A percentile compares a stretch with the other conserved stretches of the same genome.
Evolutionary conservation across 768 basidiomycete genomes (phyloP).

Genomic region (Termitomyces sp.): DNA sequence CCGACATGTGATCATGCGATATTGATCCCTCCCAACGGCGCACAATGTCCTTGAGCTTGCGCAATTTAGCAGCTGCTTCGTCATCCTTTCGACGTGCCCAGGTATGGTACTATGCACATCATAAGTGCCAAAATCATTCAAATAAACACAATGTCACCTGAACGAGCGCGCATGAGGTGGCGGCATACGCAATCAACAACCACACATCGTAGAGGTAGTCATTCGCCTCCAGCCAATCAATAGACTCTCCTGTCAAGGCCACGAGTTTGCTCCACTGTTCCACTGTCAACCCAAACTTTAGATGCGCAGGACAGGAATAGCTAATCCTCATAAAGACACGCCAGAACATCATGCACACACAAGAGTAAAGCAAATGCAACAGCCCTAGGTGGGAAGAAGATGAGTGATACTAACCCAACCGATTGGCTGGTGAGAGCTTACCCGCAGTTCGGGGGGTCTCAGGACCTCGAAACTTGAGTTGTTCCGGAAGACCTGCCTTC

Average conservation of each 20-base stretch:
- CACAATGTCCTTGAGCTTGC: constrained; percentile 79
- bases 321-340: constrained; percentile 98
- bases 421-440: constrained; percentile 23
- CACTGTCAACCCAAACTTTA: constrained; percentile 80
- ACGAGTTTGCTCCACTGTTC: constrained; percentile 78
- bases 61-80: constrained; percentile 68
- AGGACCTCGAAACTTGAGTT: constrained; percentile 70
- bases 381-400: constrained; percentile 56
- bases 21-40: constrained; percentile 83
- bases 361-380: constrained; percentile 82
- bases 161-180: constrained; percentile 84
- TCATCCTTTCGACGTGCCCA: constrained; percentile 82
- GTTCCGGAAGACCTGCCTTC: constrained; percentile 73
- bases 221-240: constrained; percentile 86
- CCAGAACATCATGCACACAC: constrained; percentile 96
- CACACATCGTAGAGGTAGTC: constrained; percentile 83
- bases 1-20: constrained; percentile 92
- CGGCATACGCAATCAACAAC: constrained; percentile 82
- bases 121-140: constrained; percentile 1
- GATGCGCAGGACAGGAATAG: constrained; percentile 84
- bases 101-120: constrained; percentile 72
- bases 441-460: constrained; percentile 64
- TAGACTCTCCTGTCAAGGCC: constrained; percentile 67
- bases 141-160: constrained; percentile 49
- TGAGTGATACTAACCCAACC: background rate